phyloP scores from a whole-genome alignment of 78 protist genomes.

The Dictyostelium citrinum region DNA sequence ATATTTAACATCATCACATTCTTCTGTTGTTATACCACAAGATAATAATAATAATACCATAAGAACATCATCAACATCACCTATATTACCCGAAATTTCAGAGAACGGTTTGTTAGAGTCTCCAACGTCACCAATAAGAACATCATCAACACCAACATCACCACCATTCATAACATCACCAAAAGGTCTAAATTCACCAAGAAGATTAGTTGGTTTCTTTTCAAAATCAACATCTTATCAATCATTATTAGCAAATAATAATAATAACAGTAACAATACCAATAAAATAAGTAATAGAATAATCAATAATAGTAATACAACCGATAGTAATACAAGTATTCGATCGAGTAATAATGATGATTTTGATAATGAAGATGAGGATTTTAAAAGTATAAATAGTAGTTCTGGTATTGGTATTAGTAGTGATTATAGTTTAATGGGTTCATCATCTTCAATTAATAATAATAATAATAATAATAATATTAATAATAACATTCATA shows the following conservation, averaged over 20 bases:
- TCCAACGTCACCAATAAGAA: not conserved
- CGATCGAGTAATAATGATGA: not conserved
- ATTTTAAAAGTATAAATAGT: not conserved
- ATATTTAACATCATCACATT: constrained; percentile 34
- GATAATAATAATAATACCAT: not conserved
- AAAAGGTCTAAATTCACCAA: constrained; percentile 18
- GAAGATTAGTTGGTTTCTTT: constrained; percentile 14
- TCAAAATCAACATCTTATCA: constrained; percentile 24
- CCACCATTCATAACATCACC: constrained; percentile 22
- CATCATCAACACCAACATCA: not conserved
- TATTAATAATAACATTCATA: not conserved
- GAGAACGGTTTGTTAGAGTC: not conserved
- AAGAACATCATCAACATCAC: not conserved
- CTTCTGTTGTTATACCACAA: constrained; percentile 1
- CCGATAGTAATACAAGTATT: not conserved
- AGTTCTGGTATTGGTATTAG: not conserved
- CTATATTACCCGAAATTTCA: not conserved
- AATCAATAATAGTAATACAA: not conserved
- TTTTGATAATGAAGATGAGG: not conserved
- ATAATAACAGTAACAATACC: not conserved
- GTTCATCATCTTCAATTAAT: not conserved
- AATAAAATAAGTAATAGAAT: not conserved
- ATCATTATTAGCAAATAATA: not conserved
- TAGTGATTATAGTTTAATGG: not conserved
- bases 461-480: not conserved